A percentile compares a stretch with the other conserved stretches of the same genome.
Conservation (phyloP, 306 rosid genomes). For the Geum urbanum region DNA sequence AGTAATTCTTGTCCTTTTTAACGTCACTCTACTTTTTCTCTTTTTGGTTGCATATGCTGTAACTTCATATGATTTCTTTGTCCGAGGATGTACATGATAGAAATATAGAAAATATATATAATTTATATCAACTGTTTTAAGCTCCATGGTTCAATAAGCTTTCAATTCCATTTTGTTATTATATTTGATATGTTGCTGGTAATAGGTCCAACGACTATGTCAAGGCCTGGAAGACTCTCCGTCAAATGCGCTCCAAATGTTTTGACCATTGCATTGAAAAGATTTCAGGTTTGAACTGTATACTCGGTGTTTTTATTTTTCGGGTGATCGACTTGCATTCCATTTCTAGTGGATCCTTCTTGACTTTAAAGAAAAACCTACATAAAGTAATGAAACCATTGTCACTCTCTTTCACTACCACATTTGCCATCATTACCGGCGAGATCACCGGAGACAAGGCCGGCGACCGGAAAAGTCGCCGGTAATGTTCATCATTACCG, state of each 20-base stretch:
- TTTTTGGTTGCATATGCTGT: neutral
- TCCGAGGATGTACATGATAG: neutral
- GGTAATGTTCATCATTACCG: no score
- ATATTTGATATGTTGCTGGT: slow-evolving; percentile 25
- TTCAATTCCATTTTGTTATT: slow-evolving; percentile 1
- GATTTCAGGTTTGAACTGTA: slow-evolving; percentile 79
- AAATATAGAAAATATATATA: no score
- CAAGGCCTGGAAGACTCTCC: slow-evolving; percentile 86
- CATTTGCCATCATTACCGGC: no score
- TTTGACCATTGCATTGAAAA: slow-evolving; percentile 87
- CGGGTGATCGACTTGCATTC: neutral
- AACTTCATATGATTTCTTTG: neutral
- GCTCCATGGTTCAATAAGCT: no score
- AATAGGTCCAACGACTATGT: slow-evolving; percentile 96
- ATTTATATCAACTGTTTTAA: no score
- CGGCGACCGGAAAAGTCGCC: no score
- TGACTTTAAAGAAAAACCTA: neutral
- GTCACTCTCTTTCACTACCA: neutral
- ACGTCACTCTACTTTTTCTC: neutral
- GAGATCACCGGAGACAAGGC: no score
- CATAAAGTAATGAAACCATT: neutral
- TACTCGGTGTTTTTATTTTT: slow-evolving; percentile 17
- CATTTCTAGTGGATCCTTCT: neutral
- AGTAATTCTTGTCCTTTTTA: neutral
- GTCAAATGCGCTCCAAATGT: slow-evolving; percentile 85